These are phyloP conservation scores for Herpetospermum pedunculosum DNA, from an alignment of 306 rosid genomes.

Conservation along the genomic window DNA sequence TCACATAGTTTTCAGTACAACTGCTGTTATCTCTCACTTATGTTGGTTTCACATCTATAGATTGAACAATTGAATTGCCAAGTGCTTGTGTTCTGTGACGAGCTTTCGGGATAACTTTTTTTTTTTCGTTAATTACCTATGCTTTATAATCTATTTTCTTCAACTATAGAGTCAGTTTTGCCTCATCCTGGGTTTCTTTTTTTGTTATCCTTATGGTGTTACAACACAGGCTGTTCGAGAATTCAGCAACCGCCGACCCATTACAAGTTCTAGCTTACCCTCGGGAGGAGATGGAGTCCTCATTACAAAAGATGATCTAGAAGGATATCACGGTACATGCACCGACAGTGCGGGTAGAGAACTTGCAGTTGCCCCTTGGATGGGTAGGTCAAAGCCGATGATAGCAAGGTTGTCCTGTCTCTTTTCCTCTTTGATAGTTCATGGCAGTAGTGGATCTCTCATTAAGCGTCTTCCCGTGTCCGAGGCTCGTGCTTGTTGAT, in stretches of 20 bases:
- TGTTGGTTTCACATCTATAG: not conserved
- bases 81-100: not conserved
- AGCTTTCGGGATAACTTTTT: not conserved
- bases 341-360: conserved; percentile 32
- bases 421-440: conserved; percentile 66
- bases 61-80: not conserved
- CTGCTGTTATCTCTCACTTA: not conserved
- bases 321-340: conserved; percentile 58
- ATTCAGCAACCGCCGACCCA: conserved; percentile 31
- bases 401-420: conserved; percentile 75
- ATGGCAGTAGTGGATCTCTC: conserved; percentile 39
- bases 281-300: conserved; percentile 84
- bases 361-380: conserved; percentile 43
- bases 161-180: not conserved
- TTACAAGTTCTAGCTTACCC: conserved; percentile 42
- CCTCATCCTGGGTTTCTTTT: not conserved
- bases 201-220: not conserved
- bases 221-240: conserved; percentile 75
- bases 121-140: not conserved
- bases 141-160: not conserved
- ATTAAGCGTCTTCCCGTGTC: conserved; percentile 63
- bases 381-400: conserved; percentile 56
- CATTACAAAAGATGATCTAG: conserved; percentile 88
- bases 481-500: conserved; percentile 86
- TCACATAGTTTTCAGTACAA: not conserved